phyloP scores from a whole-genome alignment of 1,284 basidiomycete species.

The Schizophyllum amplum region DNA sequence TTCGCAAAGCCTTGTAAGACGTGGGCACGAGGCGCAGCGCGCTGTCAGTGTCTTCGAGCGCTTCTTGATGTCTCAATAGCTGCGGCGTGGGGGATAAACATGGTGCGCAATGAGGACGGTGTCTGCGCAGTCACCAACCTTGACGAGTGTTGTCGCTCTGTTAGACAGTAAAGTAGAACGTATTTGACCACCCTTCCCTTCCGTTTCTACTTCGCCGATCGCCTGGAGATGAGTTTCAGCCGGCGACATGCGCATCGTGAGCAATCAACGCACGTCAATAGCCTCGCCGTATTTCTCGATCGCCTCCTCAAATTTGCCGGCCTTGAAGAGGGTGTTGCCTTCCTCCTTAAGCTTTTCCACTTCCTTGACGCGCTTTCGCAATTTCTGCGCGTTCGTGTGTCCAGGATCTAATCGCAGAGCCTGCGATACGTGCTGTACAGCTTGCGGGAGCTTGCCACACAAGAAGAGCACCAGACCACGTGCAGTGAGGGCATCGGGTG shows the following conservation, averaged over 20 bases:
- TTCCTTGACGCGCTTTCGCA: slow-evolving; percentile 71
- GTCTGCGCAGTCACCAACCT: slow-evolving; percentile 32
- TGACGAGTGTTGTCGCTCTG: slow-evolving; percentile 74
- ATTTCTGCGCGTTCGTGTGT: slow-evolving; percentile 56
- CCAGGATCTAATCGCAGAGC: slow-evolving; percentile 80
- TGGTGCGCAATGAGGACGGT: slow-evolving; percentile 7
- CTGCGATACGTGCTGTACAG: slow-evolving; percentile 63
- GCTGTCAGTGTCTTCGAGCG: slow-evolving; percentile 62
- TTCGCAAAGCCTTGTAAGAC: slow-evolving; percentile 82
- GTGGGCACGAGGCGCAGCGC: slow-evolving; percentile 57
- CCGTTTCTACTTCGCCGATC: slow-evolving; percentile 55
- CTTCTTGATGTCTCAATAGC: slow-evolving; percentile 58
- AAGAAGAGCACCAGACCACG: slow-evolving; percentile 78
- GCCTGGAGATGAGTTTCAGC: slow-evolving; percentile 26
- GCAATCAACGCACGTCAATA: slow-evolving; percentile 39
- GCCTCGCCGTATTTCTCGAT: slow-evolving; percentile 63
- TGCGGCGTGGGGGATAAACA: slow-evolving; percentile 19
- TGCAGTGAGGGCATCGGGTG: slow-evolving; percentile 76
- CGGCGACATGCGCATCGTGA: background rate
- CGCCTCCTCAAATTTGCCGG: slow-evolving; percentile 52
- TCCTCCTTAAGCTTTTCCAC: slow-evolving; percentile 81
- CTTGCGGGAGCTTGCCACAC: slow-evolving; percentile 61
- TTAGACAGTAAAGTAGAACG: slow-evolving; percentile 78
- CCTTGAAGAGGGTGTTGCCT: slow-evolving; percentile 76
- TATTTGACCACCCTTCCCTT: slow-evolving; percentile 68